Base-by-base conservation (phyloP, 176 grass and related monocot species). In the Chloris gayana region DNA sequence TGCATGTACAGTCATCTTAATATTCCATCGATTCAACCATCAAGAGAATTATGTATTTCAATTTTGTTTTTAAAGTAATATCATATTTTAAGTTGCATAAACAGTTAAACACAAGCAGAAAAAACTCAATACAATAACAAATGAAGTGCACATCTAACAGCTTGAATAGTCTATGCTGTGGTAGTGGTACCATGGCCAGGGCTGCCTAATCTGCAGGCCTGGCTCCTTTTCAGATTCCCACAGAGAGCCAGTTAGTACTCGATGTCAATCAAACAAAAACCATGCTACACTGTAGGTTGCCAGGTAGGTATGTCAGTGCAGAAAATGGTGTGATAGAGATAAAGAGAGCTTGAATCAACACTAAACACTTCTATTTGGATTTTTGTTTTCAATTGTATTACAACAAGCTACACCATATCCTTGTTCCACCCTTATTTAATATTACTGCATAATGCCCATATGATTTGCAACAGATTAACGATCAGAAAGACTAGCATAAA, bases 1-100 rank as follows among this genome's bases (percentile, higher is more conserved):
- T 75, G 64, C 24, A 80, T 53, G 39, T 29, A 79, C 62, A 59
- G 61, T 49, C 39, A 70, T 32, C 69, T 42, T 9, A 39, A 63
- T 70, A 63, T 69, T 79, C 31, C n/a, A 73, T 44, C 51, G 19
- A 87, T 70, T 45, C 30, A 50, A 76, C 25, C 3, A 76, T 67
- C 71, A 64, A 5, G 8, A 30, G 39, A 77, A 59, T 70, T 77
- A n/a, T 0, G 10, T 61, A 63, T 77, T 61, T 25, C 46, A 49
- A 39, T 26, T 84, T 24, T 71, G 42, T 26, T 64, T 41, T 30
- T 59, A 10, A 72, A 22, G 31, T 6, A 59, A 60, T 14, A 60
- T 59, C 26, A 31, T 57, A 44, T 57, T 7, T 34, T 27, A 19
- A 33, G 30, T 18, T 32, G 3, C 31, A 56, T 56, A 68, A 56